Evolutionary conservation across 352 stramenopile species (phyloP).

Genomic region (Pythium aphanidermatum): DNA sequence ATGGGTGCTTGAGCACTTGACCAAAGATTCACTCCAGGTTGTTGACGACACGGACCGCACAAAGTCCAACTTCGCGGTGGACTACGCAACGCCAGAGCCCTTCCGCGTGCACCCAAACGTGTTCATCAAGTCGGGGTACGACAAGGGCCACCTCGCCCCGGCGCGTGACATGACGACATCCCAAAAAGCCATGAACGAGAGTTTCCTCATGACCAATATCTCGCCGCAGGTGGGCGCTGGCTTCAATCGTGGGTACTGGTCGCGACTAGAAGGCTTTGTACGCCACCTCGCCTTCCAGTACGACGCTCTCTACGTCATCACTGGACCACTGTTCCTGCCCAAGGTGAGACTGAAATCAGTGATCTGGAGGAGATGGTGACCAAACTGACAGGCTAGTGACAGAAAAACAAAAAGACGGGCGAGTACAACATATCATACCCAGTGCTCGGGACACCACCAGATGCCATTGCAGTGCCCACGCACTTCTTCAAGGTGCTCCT

Average conservation of each 20-base stretch:
- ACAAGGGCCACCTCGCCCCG: slow-evolving; percentile 93
- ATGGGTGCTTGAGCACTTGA: slow-evolving; percentile 85
- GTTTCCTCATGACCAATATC: slow-evolving; percentile 95
- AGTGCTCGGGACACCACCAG: slow-evolving; percentile 80
- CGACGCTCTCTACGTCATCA: slow-evolving; percentile 87
- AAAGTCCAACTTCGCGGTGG: slow-evolving; percentile 86
- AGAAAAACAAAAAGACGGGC: slow-evolving; percentile 59
- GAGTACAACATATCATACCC: slow-evolving; percentile 67
- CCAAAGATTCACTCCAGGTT: slow-evolving; percentile 55
- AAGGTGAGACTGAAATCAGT: slow-evolving; percentile 25
- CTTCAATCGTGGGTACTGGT: slow-evolving; percentile 89
- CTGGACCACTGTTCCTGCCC: slow-evolving; percentile 91
- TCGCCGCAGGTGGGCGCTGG: slow-evolving; percentile 86
- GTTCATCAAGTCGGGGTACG: slow-evolving; percentile 90
- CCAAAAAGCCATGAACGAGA: slow-evolving; percentile 87
- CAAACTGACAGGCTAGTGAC: neutral
- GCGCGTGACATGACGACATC: slow-evolving; percentile 85
- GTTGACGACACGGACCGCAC: slow-evolving; percentile 65
- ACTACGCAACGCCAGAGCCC: slow-evolving; percentile 53
- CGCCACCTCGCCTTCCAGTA: slow-evolving; percentile 74
- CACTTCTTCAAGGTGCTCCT: slow-evolving; percentile 97
- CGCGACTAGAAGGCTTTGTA: slow-evolving; percentile 81
- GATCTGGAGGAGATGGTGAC: neutral
- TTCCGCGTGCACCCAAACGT: slow-evolving; percentile 86
- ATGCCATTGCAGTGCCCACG: slow-evolving; percentile 89